Conservation (phyloP, 768 basidiomycete species). For the Psilocybe subaeruginosa region DNA sequence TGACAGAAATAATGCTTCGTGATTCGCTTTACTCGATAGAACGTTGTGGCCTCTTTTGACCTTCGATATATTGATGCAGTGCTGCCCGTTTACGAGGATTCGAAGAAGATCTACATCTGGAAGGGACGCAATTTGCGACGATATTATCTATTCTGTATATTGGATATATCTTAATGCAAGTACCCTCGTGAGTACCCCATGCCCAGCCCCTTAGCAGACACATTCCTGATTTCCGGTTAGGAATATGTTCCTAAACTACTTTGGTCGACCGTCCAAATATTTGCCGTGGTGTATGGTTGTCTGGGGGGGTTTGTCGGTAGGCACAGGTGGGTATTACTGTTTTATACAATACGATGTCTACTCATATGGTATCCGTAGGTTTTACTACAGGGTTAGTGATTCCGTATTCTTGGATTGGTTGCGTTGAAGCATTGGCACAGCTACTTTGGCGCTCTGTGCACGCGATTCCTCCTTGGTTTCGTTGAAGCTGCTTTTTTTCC, state of each 20-base stretch:
- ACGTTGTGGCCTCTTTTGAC: neutral
- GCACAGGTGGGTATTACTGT: slow-evolving; percentile 44
- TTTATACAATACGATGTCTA: neutral
- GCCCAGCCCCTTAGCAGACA: neutral
- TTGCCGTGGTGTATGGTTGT: slow-evolving; percentile 69
- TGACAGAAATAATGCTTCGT: slow-evolving; percentile 80
- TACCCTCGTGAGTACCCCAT: slow-evolving; percentile 61
- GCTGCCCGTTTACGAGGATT: slow-evolving; percentile 77
- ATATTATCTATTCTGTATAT: slow-evolving; percentile 72
- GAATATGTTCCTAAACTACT: slow-evolving; percentile 75
- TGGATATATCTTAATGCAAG: slow-evolving; percentile 79
- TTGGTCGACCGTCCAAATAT: slow-evolving; percentile 71
- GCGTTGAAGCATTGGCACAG: slow-evolving; percentile 29
- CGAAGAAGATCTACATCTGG: slow-evolving; percentile 64
- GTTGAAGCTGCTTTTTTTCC: slow-evolving; percentile 76
- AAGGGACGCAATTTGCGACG: slow-evolving; percentile 63
- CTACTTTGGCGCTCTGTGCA: slow-evolving; percentile 69
- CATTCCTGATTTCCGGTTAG: slow-evolving; percentile 34
- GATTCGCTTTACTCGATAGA: slow-evolving; percentile 9
- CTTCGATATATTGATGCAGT: slow-evolving; percentile 33
- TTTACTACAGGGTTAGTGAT: slow-evolving; percentile 40
- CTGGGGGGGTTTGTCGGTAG: slow-evolving; percentile 66
- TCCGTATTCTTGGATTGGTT: neutral
- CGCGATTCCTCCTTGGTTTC: slow-evolving; percentile 81
- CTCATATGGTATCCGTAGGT: slow-evolving; percentile 25